Evolutionary conservation across 1,284 basidiomycete species (phyloP), one percentile per base, ranked within the genome.

Genomic region (Boletus holoroseus): DNA sequence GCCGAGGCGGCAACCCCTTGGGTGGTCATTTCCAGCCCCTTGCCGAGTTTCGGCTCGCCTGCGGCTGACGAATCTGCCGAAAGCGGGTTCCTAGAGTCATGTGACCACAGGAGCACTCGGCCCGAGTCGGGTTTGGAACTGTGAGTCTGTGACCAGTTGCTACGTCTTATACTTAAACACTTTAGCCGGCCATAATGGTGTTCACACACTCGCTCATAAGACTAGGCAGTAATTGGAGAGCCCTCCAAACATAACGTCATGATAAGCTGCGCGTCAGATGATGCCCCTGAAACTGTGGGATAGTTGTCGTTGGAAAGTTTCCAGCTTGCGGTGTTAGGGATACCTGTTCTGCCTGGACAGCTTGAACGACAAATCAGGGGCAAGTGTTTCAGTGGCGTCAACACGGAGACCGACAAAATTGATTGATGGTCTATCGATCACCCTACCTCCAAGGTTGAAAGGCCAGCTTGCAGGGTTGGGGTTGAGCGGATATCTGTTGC

Each of bases 321-420:
- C 15, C 20, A n/a, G 24, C 32, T 28, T 24, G 44, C 52, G 56
- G 58, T 56, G 42, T 37, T 53, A 53, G 52, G 31, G 41, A 27
- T 35, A 26, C 34, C 5, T 16, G 18, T 32, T 31, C 27, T 30
- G 31, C 50, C 18, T 16, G 31, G 18, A 31, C 15, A 31, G 24
- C 22, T 18, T 34, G 53, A 24, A 24, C 32, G 28, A 18, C 20
- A 13, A 20, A 42, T 31, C 16, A 24, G 27, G 27, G 15, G 18
- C 22, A 55, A 27, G 35, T 38, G 41, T 57, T 45, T 57, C 57
- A 50, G 37, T 27, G 34, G 18, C 27, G 47, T 40, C 28, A 45
- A 28, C 34, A 30, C 16, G 49, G 26, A 42, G 34, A 37, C 42
- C 13, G 22, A 55, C 40, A 22, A 22, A 9, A 7, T 22, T 38